Percentiles rank a stretch among this genome's conserved stretches.
phyloP scores from a whole-genome alignment of 176 grass and related monocot species.

The Aegilops bicornis region DNA sequence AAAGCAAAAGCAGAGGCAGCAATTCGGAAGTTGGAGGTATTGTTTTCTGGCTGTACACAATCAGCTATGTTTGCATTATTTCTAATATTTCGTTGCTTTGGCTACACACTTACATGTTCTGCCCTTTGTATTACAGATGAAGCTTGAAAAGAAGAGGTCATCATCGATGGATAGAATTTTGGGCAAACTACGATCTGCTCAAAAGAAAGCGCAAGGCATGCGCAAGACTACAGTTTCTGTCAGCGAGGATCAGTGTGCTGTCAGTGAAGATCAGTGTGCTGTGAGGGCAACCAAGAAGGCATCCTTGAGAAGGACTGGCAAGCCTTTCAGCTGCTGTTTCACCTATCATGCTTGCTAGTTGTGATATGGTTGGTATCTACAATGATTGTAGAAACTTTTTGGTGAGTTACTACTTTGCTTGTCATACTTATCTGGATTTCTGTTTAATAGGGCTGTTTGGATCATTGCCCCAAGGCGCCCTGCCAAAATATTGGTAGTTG shows the following conservation, averaged over 20 bases:
- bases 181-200: slow-evolving; percentile 67
- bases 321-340: slow-evolving; percentile 80
- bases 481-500: no score
- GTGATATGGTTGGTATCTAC: slow-evolving; percentile 1
- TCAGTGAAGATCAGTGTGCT: slow-evolving; percentile 45
- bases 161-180: slow-evolving; percentile 95
- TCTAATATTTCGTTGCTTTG: background rate
- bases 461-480: no score
- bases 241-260: slow-evolving; percentile 45
- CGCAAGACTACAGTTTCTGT: slow-evolving; percentile 48
- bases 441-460: no score
- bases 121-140: slow-evolving; percentile 62
- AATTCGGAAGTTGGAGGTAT: slow-evolving; percentile 81
- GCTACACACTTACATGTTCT: background rate
- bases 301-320: slow-evolving; percentile 38
- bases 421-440: background rate
- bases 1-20: slow-evolving; percentile 86
- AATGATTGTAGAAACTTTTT: background rate
- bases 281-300: slow-evolving; percentile 37
- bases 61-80: background rate
- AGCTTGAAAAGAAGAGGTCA: slow-evolving; percentile 92
- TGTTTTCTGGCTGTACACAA: slow-evolving; percentile 15
- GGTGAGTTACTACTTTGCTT: slow-evolving; percentile 29
- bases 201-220: slow-evolving; percentile 94
- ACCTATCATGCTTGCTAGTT: slow-evolving; percentile 63